Percentiles rank a stretch among this genome's conserved stretches.
Evolutionary conservation across 2,329 filamentous ascomycete genomes (phyloP).

Genomic region (Parafenestella ontariensis): DNA sequence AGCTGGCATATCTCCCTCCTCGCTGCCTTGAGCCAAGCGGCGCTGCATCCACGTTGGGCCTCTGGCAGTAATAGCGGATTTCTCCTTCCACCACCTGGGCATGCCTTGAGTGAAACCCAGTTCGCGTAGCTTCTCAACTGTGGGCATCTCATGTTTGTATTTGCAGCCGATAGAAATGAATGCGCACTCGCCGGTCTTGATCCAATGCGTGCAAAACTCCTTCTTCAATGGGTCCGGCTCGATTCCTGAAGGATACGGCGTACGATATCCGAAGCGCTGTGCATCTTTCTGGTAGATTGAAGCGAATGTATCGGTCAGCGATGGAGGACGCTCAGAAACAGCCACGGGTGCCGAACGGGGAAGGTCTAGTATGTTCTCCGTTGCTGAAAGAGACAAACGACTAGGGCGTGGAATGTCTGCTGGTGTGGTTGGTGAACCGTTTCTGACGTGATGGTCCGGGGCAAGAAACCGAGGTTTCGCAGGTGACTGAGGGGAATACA

Average conservation of each 20-base stretch:
- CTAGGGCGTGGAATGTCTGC: neutral
- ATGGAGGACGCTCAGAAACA: constrained; percentile 2
- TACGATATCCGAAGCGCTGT: constrained; percentile 33
- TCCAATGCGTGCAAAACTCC: constrained; percentile 88
- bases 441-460: constrained; percentile 26
- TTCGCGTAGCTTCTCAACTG: constrained; percentile 68
- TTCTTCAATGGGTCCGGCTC: constrained; percentile 63
- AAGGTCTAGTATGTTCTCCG: neutral
- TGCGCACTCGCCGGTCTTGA: constrained; percentile 82
- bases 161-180: constrained; percentile 86
- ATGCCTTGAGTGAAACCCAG: constrained; percentile 68
- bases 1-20: neutral
- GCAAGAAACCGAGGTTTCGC: constrained; percentile 15
- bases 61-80: constrained; percentile 37
- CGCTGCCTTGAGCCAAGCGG: constrained; percentile 14
- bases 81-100: constrained; percentile 65
- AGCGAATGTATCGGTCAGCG: constrained; percentile 34
- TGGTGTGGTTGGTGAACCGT: neutral
- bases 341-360: neutral
- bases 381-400: neutral
- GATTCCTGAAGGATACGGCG: constrained; percentile 46
- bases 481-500: neutral
- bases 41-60: constrained; percentile 36
- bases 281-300: constrained; percentile 34
- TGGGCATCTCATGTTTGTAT: constrained; percentile 92